Evolutionary conservation across 805 yeast genomes (phyloP), one percentile per base, ranked within the genome.

Genomic region (Starmerella apis): DNA sequence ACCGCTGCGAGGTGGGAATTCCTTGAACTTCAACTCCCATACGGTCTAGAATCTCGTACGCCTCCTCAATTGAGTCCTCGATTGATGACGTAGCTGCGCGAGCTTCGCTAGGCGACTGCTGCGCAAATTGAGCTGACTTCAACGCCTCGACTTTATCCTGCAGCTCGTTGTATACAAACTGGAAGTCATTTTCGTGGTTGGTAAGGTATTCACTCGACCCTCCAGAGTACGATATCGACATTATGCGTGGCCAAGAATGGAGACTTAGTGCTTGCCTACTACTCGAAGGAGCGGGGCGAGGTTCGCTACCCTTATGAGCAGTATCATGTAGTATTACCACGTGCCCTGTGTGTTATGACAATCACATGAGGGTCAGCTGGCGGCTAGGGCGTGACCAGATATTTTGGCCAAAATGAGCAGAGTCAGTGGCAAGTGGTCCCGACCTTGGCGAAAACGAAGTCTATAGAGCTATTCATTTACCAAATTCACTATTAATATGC

Each of bases 21-120:
- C 81, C 81, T 62, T 82, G 87, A 2, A 88, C 82, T 63, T 90
- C 97, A 37, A 90, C 72, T 24, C 79, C 79, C 81, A 92, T 81
- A 58, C 90, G 94, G 57, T 88, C 96, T 39, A 86, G 70, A 36
- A 85, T 72, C 61, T 85, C 94, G 49, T 79, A 74, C 32, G 83
- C 81, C 61, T 86, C 95, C 59, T 86, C 95, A n/a, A 83, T 71
- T 20, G 44, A n/a, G 27, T 56, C 56, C 20, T 52, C 53, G 46
- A 47, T 45, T 19, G 43, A 18, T 22, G 51, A 4, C n/a, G 35
- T 30, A 50, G 63, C 44, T n/a, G 52, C 23, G 69, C 56, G 61
- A 63, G 72, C 31, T 24, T 54, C 53, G 22, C 49, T 39, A 8
- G 54, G 73, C 19, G 77, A 76, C 37, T 43, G 46, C 37, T 31